These are phyloP conservation scores for Aureobasidium leucospermi DNA, from an alignment of 2,329 filamentous ascomycete species.

Conservation along the genomic window DNA sequence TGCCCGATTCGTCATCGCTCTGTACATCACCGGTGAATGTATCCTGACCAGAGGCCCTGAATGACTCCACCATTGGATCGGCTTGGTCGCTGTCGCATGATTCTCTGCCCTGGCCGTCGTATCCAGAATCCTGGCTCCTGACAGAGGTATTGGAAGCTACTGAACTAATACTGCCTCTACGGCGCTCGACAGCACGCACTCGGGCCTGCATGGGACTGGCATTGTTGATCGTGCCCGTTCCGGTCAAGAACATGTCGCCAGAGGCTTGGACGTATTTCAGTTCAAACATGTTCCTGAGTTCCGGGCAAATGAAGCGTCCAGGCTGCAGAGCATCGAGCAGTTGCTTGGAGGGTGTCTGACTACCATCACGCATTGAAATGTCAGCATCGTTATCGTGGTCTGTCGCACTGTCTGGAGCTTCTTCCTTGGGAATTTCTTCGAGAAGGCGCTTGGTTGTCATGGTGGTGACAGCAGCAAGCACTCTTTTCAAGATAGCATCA, in stretches of 20 bases:
- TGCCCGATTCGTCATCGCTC: conserved; percentile 14
- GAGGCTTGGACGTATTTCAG: conserved; percentile 58
- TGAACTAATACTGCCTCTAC: conserved; percentile 19
- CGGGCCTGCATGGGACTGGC: conserved; percentile 22
- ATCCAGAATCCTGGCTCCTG: conserved; percentile 15
- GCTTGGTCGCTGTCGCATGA: conserved; percentile 21
- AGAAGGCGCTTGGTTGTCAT: conserved; percentile 51
- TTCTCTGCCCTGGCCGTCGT: conserved; percentile 10
- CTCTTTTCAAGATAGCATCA: conserved; percentile 69
- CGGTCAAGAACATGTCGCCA: conserved; percentile 37
- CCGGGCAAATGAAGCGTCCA: conserved; percentile 52
- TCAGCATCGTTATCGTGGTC: conserved; percentile 81
- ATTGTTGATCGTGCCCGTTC: conserved; percentile 48
- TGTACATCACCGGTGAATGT: conserved; percentile 13
- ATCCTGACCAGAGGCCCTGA: not conserved
- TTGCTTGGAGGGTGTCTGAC: conserved; percentile 16
- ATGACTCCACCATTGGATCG: conserved; percentile 2
- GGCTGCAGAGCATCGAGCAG: conserved; percentile 49
- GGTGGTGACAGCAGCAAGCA: conserved; percentile 66
- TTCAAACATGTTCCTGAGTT: conserved; percentile 67
- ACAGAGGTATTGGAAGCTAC: conserved; percentile 22
- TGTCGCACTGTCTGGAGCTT: conserved; percentile 30
- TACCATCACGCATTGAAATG: conserved; percentile 46
- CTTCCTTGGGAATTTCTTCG: conserved; percentile 44
- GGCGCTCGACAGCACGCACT: conserved; percentile 21